Conservation (phyloP, 495 filamentous ascomycete species). For the Talaromyces thailandensis region DNA sequence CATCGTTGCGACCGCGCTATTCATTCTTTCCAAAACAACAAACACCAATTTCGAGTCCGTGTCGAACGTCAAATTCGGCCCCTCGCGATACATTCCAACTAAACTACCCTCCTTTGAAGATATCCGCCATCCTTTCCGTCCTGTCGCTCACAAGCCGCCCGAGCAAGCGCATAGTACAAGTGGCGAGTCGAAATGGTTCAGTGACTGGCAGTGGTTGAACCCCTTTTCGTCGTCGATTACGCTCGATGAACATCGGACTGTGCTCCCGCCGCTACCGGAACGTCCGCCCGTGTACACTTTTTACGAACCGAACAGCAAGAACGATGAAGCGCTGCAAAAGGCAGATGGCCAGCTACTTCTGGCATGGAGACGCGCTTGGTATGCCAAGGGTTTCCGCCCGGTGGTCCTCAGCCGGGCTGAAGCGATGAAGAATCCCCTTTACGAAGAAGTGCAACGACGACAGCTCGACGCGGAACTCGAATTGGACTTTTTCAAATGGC, state of each 20-base stretch:
- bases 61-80: conserved; percentile 25
- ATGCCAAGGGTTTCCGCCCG: conserved; percentile 84
- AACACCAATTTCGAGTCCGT: conserved; percentile 26
- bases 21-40: conserved; percentile 24
- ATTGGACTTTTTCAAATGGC: conserved; percentile 70
- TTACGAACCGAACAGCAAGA: conserved; percentile 62
- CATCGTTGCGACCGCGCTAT: conserved; percentile 34
- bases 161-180: conserved; percentile 72
- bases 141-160: conserved; percentile 65
- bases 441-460: conserved; percentile 43
- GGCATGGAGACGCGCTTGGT: conserved; percentile 89
- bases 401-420: conserved; percentile 72
- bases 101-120: conserved; percentile 21
- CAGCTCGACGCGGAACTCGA: conserved; percentile 48
- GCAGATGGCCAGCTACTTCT: conserved; percentile 74
- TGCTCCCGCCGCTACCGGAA: conserved; percentile 68
- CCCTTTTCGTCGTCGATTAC: conserved; percentile 84
- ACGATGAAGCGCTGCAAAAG: conserved; percentile 48
- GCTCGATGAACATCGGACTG: conserved; percentile 74
- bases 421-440: conserved; percentile 76
- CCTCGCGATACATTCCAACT: conserved; percentile 33
- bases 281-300: conserved; percentile 87
- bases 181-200: conserved; percentile 76
- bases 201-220: conserved; percentile 77
- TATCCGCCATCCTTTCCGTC: conserved; percentile 44